These are phyloP conservation scores for Leptographium flavum DNA, from an alignment of 2,329 filamentous ascomycete species.

Conservation along the genomic window DNA sequence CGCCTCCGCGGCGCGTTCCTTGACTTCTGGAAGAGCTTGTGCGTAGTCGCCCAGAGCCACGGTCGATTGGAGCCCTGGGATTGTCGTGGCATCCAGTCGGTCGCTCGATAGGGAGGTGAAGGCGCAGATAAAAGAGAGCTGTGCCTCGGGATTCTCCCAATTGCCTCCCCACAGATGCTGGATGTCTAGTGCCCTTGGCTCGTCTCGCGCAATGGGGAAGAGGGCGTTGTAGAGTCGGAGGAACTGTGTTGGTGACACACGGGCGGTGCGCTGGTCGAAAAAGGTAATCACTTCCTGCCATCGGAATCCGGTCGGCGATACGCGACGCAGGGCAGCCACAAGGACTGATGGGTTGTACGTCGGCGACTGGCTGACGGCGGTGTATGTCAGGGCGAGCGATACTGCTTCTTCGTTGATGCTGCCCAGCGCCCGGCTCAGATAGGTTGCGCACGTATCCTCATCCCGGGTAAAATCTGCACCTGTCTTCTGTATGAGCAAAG, in stretches of 20 bases:
- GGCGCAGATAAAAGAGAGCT: conserved; percentile 84
- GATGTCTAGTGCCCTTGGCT: conserved; percentile 57
- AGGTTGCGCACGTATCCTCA: conserved; percentile 47
- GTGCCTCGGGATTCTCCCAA: conserved; percentile 77
- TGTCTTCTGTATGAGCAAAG: conserved; percentile 55
- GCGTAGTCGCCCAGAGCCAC: conserved; percentile 51
- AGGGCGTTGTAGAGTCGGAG: conserved; percentile 67
- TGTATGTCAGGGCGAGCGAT: conserved; percentile 60
- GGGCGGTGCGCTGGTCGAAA: conserved; percentile 68
- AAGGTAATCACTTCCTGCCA: conserved; percentile 59
- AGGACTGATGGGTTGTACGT: conserved; percentile 37
- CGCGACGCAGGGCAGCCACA: conserved; percentile 47
- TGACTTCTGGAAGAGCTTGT: conserved; percentile 32
- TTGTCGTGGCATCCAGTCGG: conserved; percentile 69
- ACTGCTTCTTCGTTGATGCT: conserved; percentile 69
- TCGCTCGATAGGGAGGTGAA: conserved; percentile 64
- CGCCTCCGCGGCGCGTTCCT: conserved; percentile 42
- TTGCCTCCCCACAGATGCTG: conserved; percentile 80
- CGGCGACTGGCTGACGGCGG: conserved; percentile 42
- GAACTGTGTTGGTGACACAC: conserved; percentile 69
- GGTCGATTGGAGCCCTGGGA: conserved; percentile 66
- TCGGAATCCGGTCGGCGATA: conserved; percentile 49
- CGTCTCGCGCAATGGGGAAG: conserved; percentile 51
- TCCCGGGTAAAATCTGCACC: conserved; percentile 65
- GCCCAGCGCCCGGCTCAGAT: conserved; percentile 34